These are phyloP conservation scores for Funneliformis mosseae DNA, from an alignment of 192 early-diverging fungal genomes.

Conservation along the genomic window DNA sequence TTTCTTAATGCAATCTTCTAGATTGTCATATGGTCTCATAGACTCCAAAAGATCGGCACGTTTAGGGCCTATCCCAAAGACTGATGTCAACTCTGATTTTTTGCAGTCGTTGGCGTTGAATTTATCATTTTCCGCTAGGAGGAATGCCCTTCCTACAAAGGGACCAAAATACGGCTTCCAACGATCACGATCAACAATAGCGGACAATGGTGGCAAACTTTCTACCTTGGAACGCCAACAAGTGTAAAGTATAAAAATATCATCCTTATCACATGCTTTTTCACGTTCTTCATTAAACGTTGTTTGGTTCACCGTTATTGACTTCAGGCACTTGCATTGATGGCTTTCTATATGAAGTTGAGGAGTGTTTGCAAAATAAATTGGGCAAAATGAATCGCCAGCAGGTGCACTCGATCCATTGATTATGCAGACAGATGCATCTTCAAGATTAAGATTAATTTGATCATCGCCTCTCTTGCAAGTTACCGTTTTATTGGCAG, in stretches of 20 bases:
- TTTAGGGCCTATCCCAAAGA: constrained; percentile 7
- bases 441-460: background rate
- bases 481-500: background rate
- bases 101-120: constrained; percentile 32
- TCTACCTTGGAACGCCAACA: constrained; percentile 25
- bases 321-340: no score
- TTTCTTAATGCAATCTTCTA: constrained; percentile 11
- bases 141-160: constrained; percentile 38
- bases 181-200: constrained; percentile 38
- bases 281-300: constrained; percentile 1
- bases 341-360: no score
- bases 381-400: constrained; percentile 16
- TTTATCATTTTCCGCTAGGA: constrained; percentile 24
- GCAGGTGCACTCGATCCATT: constrained; percentile 18
- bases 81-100: constrained; percentile 19
- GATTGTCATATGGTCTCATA: background rate
- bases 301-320: no score
- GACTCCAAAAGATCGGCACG: background rate
- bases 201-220: constrained; percentile 33
- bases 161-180: constrained; percentile 38
- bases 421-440: constrained; percentile 9
- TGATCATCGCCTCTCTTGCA: background rate
- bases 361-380: constrained; percentile 18
- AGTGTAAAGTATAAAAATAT: constrained; percentile 40
- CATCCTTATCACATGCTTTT: constrained; percentile 34